Evolutionary conservation across 176 grass and related monocot species (phyloP).

Genomic region (Phoenix dactylifera): DNA sequence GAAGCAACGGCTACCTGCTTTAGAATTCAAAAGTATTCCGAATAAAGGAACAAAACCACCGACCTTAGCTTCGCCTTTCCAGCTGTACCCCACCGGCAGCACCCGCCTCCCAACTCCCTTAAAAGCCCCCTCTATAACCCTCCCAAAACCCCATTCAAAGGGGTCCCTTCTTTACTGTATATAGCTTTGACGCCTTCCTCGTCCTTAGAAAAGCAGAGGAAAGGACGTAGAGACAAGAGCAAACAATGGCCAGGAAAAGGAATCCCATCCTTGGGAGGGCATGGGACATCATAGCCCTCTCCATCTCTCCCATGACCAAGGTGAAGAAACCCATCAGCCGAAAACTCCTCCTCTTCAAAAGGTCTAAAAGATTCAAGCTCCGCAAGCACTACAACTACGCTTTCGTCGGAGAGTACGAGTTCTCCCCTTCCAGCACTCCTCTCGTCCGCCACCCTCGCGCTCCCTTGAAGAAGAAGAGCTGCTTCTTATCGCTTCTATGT

Average conservation of each 20-base stretch:
- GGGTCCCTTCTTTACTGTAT: too few relatives aligned
- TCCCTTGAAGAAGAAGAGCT: constrained; percentile 13
- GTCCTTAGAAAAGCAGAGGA: too few relatives aligned
- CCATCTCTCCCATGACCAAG: constrained; percentile 39
- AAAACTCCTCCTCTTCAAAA: constrained; percentile 61
- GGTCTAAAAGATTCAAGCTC: constrained; percentile 33
- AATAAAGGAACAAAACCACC: too few relatives aligned
- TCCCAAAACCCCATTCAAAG: too few relatives aligned
- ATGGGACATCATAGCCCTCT: constrained; percentile 39
- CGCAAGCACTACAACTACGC: constrained; percentile 66
- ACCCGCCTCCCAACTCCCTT: too few relatives aligned
- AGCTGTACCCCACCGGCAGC: too few relatives aligned
- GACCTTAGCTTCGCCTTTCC: too few relatives aligned
- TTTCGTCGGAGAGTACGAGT: constrained; percentile 77
- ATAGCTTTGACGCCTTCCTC: too few relatives aligned
- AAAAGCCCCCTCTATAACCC: too few relatives aligned
- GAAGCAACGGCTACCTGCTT: too few relatives aligned
- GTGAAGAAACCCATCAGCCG: constrained; percentile 22
- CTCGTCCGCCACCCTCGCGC: constrained; percentile 27
- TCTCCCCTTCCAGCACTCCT: constrained; percentile 62
- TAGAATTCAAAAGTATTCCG: too few relatives aligned
- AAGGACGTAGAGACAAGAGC: too few relatives aligned
- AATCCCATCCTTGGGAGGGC: constrained; percentile 41
- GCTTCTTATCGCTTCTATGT: constrained; percentile 36
- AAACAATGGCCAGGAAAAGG: constrained; percentile 20